Evolutionary conservation across 371 early-diverging fungal genomes (phyloP), one percentile per base, ranked within the genome.

Genomic region (Ecytonucleospora hepatopenaei): DNA sequence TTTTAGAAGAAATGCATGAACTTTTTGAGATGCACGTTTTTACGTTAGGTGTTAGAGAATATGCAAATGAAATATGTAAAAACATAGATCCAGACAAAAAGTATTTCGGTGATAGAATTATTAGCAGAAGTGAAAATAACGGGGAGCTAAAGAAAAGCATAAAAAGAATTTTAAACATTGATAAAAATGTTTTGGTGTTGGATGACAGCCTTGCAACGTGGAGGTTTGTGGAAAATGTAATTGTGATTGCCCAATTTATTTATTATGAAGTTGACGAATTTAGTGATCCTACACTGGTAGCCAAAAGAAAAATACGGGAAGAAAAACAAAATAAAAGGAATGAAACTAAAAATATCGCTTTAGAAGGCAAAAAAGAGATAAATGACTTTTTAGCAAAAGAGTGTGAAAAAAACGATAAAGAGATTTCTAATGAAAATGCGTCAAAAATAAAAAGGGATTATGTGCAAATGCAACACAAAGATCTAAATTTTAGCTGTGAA

Each of bases 141-240:
- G 12, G 17, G 17, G 83, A 86, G 65, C 84, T 86, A 8, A 82
- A 83, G 54, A 97, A 97, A 80, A 84, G 82, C 19, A 82, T 96
- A 15, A 80, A 86, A 46, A 81, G 97, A 23, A 82, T 97, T 33
- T 93, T 95, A 23, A 26, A 33, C 69, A 90, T 93, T 72, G 86
- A 86, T 31, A 89, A 88, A 32, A 94, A 94, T 90, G 97, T 94
- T 0, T 88, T 94, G 0, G 88, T 91, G 23, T 79, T 97, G 33
- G 98, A 97, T 78, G 98, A 97, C 79, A 85, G 97, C 21, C 87
- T 86, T 0, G 97, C 97, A 75, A 89, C 97, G 0, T 97, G 98
- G 98, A 82, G 84, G 31, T 73, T 57, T 48, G 19, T 56, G 49
- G 55, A 59, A 24, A 71, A 74, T 49, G 34, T 79, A 23, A 40